phyloP scores from a whole-genome alignment of 805 yeast species.

The Ogataea siamensis region DNA sequence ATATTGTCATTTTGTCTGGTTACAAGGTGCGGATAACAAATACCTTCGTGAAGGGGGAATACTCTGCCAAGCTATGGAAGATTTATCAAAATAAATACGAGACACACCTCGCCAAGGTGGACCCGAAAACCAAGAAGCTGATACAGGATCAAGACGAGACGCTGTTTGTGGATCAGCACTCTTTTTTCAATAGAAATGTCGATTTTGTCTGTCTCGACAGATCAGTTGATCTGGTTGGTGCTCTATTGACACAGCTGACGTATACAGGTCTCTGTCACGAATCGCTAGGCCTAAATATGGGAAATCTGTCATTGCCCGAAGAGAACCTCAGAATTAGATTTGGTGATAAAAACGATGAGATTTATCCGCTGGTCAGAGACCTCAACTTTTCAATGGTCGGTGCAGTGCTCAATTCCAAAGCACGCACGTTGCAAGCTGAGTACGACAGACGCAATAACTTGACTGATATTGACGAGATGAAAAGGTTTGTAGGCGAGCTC shows the following conservation, averaged over 20 bases:
- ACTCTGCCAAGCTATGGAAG: constrained; percentile 48
- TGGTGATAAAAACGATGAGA: constrained; percentile 42
- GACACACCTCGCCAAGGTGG: constrained; percentile 29
- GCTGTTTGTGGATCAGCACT: constrained; percentile 33
- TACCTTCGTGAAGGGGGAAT: constrained; percentile 57
- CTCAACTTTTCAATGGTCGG: constrained; percentile 83
- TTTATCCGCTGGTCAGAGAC: constrained; percentile 53
- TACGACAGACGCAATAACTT: constrained; percentile 60
- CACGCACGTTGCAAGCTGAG: constrained; percentile 65
- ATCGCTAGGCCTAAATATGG: constrained; percentile 48
- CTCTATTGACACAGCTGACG: constrained; percentile 71
- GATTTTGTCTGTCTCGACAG: constrained; percentile 82
- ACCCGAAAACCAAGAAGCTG: constrained; percentile 35
- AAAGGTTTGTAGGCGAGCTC: constrained; percentile 66
- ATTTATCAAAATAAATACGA: constrained; percentile 35
- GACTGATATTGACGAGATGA: constrained; percentile 61
- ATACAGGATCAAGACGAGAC: constrained; percentile 36
- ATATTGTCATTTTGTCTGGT: constrained; percentile 41
- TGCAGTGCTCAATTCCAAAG: constrained; percentile 62
- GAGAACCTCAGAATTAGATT: constrained; percentile 20
- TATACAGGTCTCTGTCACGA: constrained; percentile 85
- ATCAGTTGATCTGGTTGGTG: constrained; percentile 68
- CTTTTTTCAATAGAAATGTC: constrained; percentile 43
- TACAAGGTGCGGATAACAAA: constrained; percentile 50
- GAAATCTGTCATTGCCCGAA: constrained; percentile 28